Conservation (phyloP, 2,329 filamentous ascomycete genomes). For the Aureobasidium sp. region DNA sequence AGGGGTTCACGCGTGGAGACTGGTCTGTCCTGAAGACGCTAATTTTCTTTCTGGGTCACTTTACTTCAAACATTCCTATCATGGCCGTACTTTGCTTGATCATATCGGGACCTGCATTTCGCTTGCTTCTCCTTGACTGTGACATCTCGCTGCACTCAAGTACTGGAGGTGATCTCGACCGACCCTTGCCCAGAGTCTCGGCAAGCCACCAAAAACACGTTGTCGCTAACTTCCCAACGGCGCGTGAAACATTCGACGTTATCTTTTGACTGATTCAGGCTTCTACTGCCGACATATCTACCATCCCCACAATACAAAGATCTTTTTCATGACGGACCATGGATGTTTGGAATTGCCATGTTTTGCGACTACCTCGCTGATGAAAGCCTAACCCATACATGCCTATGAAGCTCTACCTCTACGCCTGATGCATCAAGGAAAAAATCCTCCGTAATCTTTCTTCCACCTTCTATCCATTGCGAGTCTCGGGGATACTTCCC, state of each 20-base stretch:
- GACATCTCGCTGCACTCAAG: too few species aligned
- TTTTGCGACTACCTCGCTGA: neutral
- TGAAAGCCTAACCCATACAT: neutral
- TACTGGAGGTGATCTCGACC: neutral
- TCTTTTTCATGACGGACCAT: neutral
- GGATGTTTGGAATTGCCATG: neutral
- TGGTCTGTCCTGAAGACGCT: neutral
- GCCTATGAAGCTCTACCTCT: conserved; percentile 9
- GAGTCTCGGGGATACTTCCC: conserved; percentile 21
- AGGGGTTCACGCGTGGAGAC: neutral
- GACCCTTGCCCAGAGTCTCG: neutral
- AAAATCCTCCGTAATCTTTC: neutral
- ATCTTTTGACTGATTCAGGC: neutral
- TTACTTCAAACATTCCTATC: neutral
- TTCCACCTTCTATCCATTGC: neutral
- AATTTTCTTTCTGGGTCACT: neutral
- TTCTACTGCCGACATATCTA: neutral
- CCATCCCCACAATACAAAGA: neutral
- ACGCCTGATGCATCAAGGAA: neutral
- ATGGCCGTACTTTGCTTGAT: neutral
- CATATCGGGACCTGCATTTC: neutral
- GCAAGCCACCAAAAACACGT: conserved; percentile 11
- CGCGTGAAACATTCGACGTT: conserved; percentile 4
- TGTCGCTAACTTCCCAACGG: conserved; percentile 1
- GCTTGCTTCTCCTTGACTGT: neutral